Percentiles rank a stretch among this genome's conserved stretches.
phyloP scores from a whole-genome alignment of 208 protist genomes.

The Trypanosoma cruzi region DNA sequence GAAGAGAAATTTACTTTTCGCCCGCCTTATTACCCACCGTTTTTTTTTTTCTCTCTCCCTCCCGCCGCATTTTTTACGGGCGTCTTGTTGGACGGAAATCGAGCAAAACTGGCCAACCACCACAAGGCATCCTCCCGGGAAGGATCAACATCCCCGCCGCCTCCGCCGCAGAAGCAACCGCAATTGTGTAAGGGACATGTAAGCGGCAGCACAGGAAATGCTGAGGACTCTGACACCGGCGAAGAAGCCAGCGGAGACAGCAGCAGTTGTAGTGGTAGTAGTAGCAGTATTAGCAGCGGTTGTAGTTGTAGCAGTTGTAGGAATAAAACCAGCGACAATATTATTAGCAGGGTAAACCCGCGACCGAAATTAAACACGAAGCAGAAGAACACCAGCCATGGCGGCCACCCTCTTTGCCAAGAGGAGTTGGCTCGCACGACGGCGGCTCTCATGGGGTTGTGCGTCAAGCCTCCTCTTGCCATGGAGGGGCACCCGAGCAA shows the following conservation, averaged over 20 bases:
- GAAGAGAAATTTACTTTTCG: background rate
- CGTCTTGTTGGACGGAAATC: background rate
- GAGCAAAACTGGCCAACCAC: conserved; percentile 24
- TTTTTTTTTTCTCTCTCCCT: conserved; percentile 16
- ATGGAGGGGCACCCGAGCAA: background rate
- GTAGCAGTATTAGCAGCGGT: background rate
- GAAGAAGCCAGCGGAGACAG: conserved; percentile 21
- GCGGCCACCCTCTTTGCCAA: background rate
- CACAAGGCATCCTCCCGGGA: conserved; percentile 1
- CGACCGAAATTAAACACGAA: background rate
- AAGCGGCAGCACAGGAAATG: conserved; percentile 6
- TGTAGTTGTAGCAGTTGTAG: no score
- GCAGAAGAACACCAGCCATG: background rate
- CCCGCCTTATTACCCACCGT: background rate
- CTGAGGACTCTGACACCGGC: conserved; percentile 15
- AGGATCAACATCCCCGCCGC: conserved; percentile 25
- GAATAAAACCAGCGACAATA: background rate
- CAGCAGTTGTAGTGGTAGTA: conserved; percentile 26
- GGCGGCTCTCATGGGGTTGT: conserved; percentile 9
- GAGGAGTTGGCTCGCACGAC: conserved; percentile 9
- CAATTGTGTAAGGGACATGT: conserved; percentile 11
- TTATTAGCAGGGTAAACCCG: background rate
- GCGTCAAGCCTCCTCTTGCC: background rate
- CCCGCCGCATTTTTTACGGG: background rate
- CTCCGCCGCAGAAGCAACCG: background rate